A percentile compares a stretch with the other conserved stretches of the same genome.
Conservation (phyloP, 306 rosid species). For the Trichosanthes cucumerina region DNA sequence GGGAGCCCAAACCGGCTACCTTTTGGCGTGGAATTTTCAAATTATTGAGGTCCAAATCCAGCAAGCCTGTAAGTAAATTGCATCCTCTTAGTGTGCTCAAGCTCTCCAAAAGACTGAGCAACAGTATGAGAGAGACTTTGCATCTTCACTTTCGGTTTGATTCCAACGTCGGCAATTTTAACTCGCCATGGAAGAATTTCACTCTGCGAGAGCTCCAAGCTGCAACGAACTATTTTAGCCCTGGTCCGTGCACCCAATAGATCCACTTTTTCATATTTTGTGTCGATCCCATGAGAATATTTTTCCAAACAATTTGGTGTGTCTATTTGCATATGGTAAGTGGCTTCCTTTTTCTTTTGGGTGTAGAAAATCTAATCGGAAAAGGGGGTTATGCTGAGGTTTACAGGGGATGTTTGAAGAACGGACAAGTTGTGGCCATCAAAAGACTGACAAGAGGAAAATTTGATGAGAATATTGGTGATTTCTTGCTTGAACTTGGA, state of each 20-base stretch:
- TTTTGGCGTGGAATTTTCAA: slow-evolving; percentile 43
- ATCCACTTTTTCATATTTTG: background rate
- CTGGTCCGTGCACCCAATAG: slow-evolving; percentile 24
- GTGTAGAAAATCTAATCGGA: slow-evolving; percentile 77
- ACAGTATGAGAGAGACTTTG: slow-evolving; percentile 49
- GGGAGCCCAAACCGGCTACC: slow-evolving; percentile 39
- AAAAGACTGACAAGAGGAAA: slow-evolving; percentile 66
- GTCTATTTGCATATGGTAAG: background rate
- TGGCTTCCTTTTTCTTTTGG: slow-evolving; percentile 9
- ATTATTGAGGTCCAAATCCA: slow-evolving; percentile 44
- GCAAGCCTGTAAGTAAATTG: slow-evolving; percentile 33
- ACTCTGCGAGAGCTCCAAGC: slow-evolving; percentile 49
- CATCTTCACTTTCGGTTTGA: slow-evolving; percentile 34
- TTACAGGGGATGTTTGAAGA: slow-evolving; percentile 68
- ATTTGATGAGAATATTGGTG: slow-evolving; percentile 60
- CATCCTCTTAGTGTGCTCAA: slow-evolving; percentile 40
- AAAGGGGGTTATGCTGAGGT: slow-evolving; percentile 98
- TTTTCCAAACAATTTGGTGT: background rate
- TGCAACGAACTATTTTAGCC: slow-evolving; percentile 70
- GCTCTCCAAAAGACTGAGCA: slow-evolving; percentile 56
- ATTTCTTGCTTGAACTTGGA: slow-evolving; percentile 80
- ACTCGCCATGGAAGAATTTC: slow-evolving; percentile 80
- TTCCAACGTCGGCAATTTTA: slow-evolving; percentile 25
- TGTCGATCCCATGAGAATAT: background rate
- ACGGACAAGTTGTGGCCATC: slow-evolving; percentile 64